phyloP scores from a whole-genome alignment of 2,329 filamentous ascomycete genomes.

The Penicillium sp. region DNA sequence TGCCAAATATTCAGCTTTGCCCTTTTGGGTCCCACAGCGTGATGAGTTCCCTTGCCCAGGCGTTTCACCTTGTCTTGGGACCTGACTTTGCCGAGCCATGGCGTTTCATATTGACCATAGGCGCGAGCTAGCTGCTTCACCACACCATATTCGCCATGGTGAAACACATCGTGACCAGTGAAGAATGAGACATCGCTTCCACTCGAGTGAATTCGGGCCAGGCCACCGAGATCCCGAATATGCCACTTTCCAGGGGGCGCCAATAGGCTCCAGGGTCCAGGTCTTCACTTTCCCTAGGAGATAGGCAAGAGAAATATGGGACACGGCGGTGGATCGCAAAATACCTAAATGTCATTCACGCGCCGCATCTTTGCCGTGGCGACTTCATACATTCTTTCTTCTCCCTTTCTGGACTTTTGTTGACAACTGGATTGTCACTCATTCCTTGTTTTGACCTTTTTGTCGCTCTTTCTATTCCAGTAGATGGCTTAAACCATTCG shows the following conservation, averaged over 20 bases:
- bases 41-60: not conserved
- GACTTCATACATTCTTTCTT: conserved; percentile 20
- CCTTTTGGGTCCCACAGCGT: not conserved
- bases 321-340: not conserved
- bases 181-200: conserved; percentile 14
- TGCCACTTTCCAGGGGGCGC: not conserved
- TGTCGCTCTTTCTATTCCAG: conserved; percentile 3
- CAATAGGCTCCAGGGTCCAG: not conserved
- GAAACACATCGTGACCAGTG: not conserved
- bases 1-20: not conserved
- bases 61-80: not conserved
- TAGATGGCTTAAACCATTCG: conserved; percentile 5
- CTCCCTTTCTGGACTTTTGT: conserved; percentile 16
- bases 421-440: conserved; percentile 22
- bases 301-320: not conserved
- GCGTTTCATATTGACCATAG: not conserved
- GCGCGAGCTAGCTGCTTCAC: not conserved
- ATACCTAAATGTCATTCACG: conserved; percentile 15
- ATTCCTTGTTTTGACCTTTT: conserved; percentile 13
- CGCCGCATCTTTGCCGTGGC: conserved; percentile 8
- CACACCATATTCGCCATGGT: not conserved
- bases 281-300: not conserved
- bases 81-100: not conserved
- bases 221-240: not conserved
- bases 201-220: not conserved